Conservation (phyloP, 2,329 filamentous ascomycete genomes). For the Penicillium sclerotigenum region DNA sequence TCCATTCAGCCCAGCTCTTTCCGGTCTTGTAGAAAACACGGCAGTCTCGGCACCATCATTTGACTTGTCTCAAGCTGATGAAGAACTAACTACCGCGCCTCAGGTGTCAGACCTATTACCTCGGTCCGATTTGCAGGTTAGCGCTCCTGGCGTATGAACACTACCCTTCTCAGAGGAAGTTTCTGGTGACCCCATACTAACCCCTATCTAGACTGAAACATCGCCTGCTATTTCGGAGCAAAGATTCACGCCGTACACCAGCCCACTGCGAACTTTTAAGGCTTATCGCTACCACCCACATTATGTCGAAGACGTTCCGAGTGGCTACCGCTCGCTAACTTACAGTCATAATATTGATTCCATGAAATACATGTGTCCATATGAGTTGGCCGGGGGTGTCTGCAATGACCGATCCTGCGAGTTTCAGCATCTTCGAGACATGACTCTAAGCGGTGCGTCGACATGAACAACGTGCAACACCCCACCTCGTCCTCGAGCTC, state of each 20-base stretch:
- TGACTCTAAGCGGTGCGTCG: conserved; percentile 72
- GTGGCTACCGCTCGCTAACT: conserved; percentile 83
- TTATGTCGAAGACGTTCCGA: conserved; percentile 65
- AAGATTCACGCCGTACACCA: conserved; percentile 68
- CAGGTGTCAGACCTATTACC: conserved; percentile 28
- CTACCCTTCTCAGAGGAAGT: conserved; percentile 14
- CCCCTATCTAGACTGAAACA: conserved; percentile 25
- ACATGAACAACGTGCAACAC: conserved; percentile 31
- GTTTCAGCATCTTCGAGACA: conserved; percentile 74
- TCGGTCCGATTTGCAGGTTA: conserved; percentile 25
- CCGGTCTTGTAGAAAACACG: conserved; percentile 29
- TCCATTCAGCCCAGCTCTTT: conserved; percentile 44
- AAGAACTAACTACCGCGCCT: conserved; percentile 32
- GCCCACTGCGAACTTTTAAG: conserved; percentile 76
- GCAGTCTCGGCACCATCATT: conserved; percentile 21
- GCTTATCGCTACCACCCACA: conserved; percentile 86
- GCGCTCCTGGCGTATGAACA: conserved; percentile 34
- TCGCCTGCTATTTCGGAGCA: conserved; percentile 16
- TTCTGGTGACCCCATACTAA: conserved; percentile 27
- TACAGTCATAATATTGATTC: conserved; percentile 89
- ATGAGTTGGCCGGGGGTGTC: conserved; percentile 65
- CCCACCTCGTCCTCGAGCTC: conserved; percentile 22
- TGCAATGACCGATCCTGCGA: conserved; percentile 75
- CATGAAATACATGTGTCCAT: conserved; percentile 69
- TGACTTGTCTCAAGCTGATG: conserved; percentile 23